phyloP scores from a whole-genome alignment of 768 basidiomycete species.

The Gyrodon lividus region DNA sequence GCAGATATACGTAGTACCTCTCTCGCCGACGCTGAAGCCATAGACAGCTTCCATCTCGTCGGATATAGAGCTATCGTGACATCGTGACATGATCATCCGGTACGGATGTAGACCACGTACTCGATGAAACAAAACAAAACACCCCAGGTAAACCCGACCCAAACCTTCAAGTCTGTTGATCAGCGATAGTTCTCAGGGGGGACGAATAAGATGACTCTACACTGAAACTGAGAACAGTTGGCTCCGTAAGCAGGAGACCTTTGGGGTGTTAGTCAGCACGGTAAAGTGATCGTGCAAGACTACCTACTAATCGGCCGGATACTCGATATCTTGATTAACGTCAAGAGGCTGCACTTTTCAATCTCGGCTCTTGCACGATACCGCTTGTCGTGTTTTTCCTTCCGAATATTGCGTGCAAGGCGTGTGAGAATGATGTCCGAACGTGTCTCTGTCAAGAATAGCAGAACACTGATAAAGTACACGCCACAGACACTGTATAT shows the following conservation, averaged over 20 bases:
- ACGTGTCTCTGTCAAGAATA: constrained; percentile 74
- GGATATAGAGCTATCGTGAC: constrained; percentile 45
- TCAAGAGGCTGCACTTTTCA: constrained; percentile 52
- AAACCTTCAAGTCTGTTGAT: constrained; percentile 42
- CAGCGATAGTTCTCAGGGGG: not conserved
- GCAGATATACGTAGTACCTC: constrained; percentile 58
- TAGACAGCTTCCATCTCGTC: constrained; percentile 58
- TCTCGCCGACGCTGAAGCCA: constrained; percentile 55
- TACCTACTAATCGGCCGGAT: constrained; percentile 69
- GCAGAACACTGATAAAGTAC: constrained; percentile 47
- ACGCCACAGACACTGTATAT: constrained; percentile 47
- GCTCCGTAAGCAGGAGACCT: constrained; percentile 46
- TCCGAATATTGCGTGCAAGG: constrained; percentile 60
- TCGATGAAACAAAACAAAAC: constrained; percentile 67
- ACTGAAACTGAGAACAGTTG: constrained; percentile 70
- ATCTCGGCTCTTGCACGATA: constrained; percentile 66
- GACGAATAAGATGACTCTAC: constrained; percentile 36
- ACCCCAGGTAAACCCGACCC: constrained; percentile 77
- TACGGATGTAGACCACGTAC: constrained; percentile 31
- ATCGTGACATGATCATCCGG: constrained; percentile 3
- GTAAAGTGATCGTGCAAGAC: not conserved
- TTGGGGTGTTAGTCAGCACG: not conserved
- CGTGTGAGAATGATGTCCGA: constrained; percentile 65
- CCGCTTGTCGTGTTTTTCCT: constrained; percentile 59
- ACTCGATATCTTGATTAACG: constrained; percentile 67